Conservation (phyloP, 140 eudicot genomes). For the Senecio squalidus region DNA sequence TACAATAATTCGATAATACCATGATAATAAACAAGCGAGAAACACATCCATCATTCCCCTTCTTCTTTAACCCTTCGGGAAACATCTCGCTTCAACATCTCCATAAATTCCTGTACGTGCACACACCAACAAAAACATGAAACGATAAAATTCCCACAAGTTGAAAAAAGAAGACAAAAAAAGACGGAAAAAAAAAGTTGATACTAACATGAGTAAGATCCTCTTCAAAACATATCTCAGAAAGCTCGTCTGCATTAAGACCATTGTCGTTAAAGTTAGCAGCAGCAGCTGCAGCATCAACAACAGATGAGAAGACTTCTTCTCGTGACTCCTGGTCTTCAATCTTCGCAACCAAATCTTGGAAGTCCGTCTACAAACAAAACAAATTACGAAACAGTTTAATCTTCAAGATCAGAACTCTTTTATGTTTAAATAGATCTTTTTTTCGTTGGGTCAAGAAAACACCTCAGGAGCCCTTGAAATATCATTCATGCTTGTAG, state of each 20-base stretch:
- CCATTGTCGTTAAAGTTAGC: constrained; percentile 27
- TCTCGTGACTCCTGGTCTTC: constrained; percentile 43
- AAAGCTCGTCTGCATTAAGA: constrained; percentile 36
- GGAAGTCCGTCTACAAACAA: constrained; percentile 25
- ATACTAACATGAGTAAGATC: constrained; percentile 56
- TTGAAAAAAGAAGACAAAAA: background rate
- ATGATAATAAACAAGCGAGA: constrained; percentile 4
- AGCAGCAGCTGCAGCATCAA: constrained; percentile 53
- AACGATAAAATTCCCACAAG: background rate
- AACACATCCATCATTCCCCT: constrained; percentile 18
- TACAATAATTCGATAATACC: constrained; percentile 14
- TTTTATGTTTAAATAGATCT: background rate
- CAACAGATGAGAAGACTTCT: constrained; percentile 56
- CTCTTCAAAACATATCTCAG: constrained; percentile 45
- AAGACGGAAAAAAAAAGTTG: background rate
- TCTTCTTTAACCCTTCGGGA: constrained; percentile 37
- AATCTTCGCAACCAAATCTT: constrained; percentile 53
- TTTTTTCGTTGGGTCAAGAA: constrained; percentile 11
- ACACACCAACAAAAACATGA: background rate
- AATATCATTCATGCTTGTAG: constrained; percentile 28
- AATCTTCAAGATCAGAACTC: background rate
- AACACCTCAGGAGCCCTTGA: constrained; percentile 51
- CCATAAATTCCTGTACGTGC: constrained; percentile 65
- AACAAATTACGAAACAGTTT: background rate
- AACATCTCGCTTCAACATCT: constrained; percentile 56